Base-by-base conservation (phyloP, 352 stramenopile species). In the Globisporangium abappressorium region DNA sequence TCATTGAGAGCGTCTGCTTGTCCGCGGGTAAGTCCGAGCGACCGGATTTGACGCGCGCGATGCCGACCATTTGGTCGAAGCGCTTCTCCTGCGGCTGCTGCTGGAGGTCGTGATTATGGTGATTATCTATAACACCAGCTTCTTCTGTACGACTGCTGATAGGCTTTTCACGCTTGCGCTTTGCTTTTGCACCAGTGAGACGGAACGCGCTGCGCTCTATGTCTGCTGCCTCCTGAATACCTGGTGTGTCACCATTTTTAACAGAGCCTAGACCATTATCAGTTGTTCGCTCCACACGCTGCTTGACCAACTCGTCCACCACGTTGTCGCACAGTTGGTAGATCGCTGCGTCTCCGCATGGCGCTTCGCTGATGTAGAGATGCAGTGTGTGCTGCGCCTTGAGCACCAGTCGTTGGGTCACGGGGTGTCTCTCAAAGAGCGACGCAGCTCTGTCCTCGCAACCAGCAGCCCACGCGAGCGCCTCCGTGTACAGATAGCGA, bases 281-380 rank as follows among this genome's bases (percentile, higher is more conserved):
- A 36, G 24, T 43, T 20, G 67, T 69, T 28, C 69, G 66, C 56
- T 73, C 66, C 43, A 70, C 58, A 53, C 85, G 82, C 57, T 81
- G 70, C 36, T 79, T 74, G 20, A 89, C 78, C 11, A 92, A 71
- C 34, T 76, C 74, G 36, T 92, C 74, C 14, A 93, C 79, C 7
- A 97, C 85, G 8, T 89, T 80, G 49, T 85, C 73, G 2, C 82
- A 82, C n/a, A 96, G 66, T 41, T 84, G 63, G 73, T 98, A 98
- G 66, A 98, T 97, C n/a, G 93, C 86, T 7, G 90, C 90, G 76
- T 98, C 94, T 47, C 94, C 95, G 75, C 95, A 98, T 7, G 95
- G 95, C 14, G 92, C 86, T 78, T 98, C 93, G 59, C 82, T 97
- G 60, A 98, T 89, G 68, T 92, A 98, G 12, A 98, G 76, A 77